A percentile compares a stretch with the other conserved stretches of the same genome.
phyloP scores from a whole-genome alignment of 495 filamentous ascomycete genomes.

The Recurvomyces mirabilis region DNA sequence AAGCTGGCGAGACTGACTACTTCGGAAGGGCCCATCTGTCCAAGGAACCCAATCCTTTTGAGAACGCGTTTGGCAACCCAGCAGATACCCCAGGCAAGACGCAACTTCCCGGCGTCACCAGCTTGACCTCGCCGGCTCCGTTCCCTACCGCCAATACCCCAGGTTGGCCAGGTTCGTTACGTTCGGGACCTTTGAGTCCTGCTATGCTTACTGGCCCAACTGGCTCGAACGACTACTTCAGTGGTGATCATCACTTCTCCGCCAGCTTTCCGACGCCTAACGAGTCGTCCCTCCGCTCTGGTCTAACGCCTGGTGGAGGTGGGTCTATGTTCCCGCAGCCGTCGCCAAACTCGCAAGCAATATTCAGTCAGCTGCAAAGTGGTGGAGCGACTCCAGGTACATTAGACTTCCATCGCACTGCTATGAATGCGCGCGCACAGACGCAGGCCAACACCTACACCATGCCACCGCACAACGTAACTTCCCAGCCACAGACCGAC shows the following conservation, averaged over 20 bases:
- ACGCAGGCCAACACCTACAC: slow-evolving; percentile 36
- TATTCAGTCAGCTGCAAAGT: slow-evolving; percentile 67
- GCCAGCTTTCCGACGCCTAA: slow-evolving; percentile 90
- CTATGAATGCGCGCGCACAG: slow-evolving; percentile 59
- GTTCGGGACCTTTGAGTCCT: slow-evolving; percentile 87
- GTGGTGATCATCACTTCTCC: slow-evolving; percentile 58
- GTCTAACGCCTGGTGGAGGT: slow-evolving; percentile 86
- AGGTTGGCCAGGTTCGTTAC: slow-evolving; percentile 75
- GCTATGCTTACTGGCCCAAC: slow-evolving; percentile 91
- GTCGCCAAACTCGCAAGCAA: slow-evolving; percentile 71
- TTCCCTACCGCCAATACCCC: slow-evolving; percentile 53
- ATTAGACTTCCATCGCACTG: slow-evolving; percentile 89
- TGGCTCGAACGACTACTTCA: slow-evolving; percentile 57
- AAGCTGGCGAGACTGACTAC: slow-evolving; percentile 51
- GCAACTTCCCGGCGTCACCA: slow-evolving; percentile 80
- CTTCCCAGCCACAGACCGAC: slow-evolving; percentile 36
- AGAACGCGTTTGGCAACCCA: slow-evolving; percentile 69
- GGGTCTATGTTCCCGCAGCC: slow-evolving; percentile 96
- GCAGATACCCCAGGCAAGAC: slow-evolving; percentile 80
- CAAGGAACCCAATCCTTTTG: slow-evolving; percentile 91
- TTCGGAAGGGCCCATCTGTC: slow-evolving; percentile 57
- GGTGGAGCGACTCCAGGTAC: slow-evolving; percentile 80
- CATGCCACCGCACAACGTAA: slow-evolving; percentile 33
- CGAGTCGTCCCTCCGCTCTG: slow-evolving; percentile 86
- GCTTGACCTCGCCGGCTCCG: slow-evolving; percentile 81